Evolutionary conservation across 176 grass and related monocot species (phyloP).

Genomic region (Juncus inflexus): DNA sequence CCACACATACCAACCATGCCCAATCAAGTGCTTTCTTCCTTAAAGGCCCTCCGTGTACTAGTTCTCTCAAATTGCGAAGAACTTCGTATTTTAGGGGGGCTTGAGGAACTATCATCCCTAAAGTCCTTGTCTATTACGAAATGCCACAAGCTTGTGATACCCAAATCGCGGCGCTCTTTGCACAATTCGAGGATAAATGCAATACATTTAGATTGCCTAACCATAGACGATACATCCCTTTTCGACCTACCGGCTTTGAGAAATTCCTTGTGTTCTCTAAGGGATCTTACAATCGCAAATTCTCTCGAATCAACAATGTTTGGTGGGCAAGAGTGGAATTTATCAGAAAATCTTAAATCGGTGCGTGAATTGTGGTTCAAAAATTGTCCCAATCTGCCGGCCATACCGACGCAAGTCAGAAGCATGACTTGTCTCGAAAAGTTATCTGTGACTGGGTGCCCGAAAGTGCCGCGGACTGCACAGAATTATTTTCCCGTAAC

Average conservation of each 20-base stretch:
- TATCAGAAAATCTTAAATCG: no score
- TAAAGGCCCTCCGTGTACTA: neutral
- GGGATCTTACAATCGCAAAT: neutral
- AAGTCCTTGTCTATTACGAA: neutral
- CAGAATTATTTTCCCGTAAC: no score
- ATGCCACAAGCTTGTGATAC: constrained; percentile 16
- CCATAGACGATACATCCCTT: constrained; percentile 14
- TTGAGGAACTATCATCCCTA: neutral
- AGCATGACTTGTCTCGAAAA: no score
- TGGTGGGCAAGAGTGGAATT: no score
- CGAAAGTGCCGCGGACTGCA: no score
- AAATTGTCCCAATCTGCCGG: no score
- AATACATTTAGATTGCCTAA: neutral
- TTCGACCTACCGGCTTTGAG: constrained; percentile 11
- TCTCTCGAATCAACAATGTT: neutral
- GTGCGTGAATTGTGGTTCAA: no score
- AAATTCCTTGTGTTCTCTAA: neutral
- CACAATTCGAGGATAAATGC: neutral
- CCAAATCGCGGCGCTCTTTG: neutral
- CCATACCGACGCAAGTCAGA: no score
- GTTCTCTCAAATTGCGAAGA: constrained; percentile 7
- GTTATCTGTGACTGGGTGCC: no score
- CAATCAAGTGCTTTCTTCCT: neutral
- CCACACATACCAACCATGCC: constrained; percentile 13
- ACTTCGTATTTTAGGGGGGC: constrained; percentile 4